Evolutionary conservation across 2,329 filamentous ascomycete species (phyloP).

Genomic region (Neospermospora avenae): DNA sequence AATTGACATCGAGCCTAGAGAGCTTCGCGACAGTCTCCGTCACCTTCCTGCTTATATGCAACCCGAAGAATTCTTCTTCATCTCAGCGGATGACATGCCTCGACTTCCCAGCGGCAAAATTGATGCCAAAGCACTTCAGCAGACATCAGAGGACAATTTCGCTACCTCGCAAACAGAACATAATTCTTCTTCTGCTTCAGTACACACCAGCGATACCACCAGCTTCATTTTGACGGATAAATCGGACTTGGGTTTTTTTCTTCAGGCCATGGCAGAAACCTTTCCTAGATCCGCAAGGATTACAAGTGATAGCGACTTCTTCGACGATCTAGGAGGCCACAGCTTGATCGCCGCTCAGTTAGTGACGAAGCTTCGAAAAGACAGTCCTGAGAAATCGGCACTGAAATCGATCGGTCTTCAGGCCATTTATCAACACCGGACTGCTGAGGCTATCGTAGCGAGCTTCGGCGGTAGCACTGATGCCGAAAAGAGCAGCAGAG

Average conservation of each 20-base stretch:
- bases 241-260: background rate
- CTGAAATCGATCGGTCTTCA: slow-evolving; percentile 1
- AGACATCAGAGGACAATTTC: background rate
- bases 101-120: slow-evolving; percentile 9
- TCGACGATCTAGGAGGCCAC: slow-evolving; percentile 5
- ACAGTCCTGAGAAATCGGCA: background rate
- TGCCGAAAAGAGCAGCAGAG: background rate
- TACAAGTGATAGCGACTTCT: background rate
- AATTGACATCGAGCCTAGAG: background rate
- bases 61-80: slow-evolving; percentile 5
- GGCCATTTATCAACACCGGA: slow-evolving; percentile 5
- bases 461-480: background rate
- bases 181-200: background rate
- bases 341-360: slow-evolving; percentile 3
- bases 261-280: background rate
- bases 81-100: slow-evolving; percentile 4
- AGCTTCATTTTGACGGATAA: background rate
- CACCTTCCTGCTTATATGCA: slow-evolving; percentile 7
- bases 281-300: background rate
- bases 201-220: background rate
- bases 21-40: slow-evolving; percentile 3
- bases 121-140: slow-evolving; percentile 4
- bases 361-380: slow-evolving; percentile 8
- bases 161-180: background rate
- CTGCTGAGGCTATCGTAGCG: background rate